phyloP scores from a whole-genome alignment of 2,329 filamentous ascomycete species.

The Graphiopsis chlorocephala region DNA sequence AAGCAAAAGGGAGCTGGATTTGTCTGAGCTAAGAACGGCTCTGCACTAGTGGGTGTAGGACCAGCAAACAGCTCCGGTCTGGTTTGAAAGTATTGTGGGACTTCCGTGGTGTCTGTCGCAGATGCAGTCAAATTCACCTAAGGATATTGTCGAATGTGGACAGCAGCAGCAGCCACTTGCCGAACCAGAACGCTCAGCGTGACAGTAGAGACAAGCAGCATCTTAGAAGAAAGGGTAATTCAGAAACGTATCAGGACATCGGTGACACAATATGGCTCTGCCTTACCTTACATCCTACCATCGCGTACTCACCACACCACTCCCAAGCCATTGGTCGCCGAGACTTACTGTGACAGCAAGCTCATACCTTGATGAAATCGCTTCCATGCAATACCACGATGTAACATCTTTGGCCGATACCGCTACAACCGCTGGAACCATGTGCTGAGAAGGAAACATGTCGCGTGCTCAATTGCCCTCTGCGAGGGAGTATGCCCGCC shows the following conservation, averaged over 20 bases:
- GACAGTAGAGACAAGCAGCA: neutral
- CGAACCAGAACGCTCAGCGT: neutral
- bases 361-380: neutral
- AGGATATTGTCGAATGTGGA: neutral
- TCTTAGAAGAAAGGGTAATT: neutral
- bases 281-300: neutral
- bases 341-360: neutral
- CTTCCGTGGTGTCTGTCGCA: slow-evolving; percentile 28
- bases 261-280: neutral
- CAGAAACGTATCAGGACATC: neutral
- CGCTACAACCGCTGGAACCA: neutral
- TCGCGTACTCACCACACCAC: neutral
- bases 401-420: neutral
- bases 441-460: neutral
- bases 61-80: slow-evolving; percentile 55
- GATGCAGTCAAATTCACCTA: neutral
- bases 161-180: neutral
- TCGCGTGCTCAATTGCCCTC: slow-evolving; percentile 6
- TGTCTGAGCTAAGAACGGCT: slow-evolving; percentile 70
- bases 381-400: neutral
- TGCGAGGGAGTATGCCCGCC: neutral
- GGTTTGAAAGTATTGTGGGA: slow-evolving; percentile 64
- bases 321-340: neutral
- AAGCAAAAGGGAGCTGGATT: slow-evolving; percentile 62
- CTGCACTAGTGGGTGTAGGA: slow-evolving; percentile 65